A percentile compares a stretch with the other conserved stretches of the same genome.
These are phyloP conservation scores for Cercophora newfieldiana DNA, from an alignment of 495 filamentous ascomycete species.

Conservation along the genomic window DNA sequence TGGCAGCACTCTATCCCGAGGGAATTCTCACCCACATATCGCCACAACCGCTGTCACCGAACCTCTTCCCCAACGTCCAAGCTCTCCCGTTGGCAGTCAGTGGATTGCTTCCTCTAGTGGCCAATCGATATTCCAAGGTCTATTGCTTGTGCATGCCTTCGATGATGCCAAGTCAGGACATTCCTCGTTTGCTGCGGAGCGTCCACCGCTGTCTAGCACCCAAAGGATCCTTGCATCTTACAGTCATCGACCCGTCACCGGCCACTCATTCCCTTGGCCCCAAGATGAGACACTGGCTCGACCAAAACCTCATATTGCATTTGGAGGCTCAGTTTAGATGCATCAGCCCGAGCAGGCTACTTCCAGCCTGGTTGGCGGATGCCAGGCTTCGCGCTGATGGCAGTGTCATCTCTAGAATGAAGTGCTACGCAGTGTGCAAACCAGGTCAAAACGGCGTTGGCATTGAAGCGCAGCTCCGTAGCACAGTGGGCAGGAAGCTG, in stretches of 20 bases:
- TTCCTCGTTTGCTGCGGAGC: constrained; percentile 39
- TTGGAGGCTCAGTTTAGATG: constrained; percentile 47
- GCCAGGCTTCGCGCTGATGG: constrained; percentile 38
- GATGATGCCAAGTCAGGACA: constrained; percentile 38
- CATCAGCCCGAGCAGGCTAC: constrained; percentile 42
- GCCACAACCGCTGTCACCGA: constrained; percentile 34
- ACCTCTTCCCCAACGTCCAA: constrained; percentile 40
- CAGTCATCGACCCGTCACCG: constrained; percentile 50
- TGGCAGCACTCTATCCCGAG: constrained; percentile 37
- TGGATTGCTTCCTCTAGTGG: constrained; percentile 33
- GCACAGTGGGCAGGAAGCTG: constrained; percentile 40
- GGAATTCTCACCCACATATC: constrained; percentile 38
- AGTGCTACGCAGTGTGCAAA: constrained; percentile 34
- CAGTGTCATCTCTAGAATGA: constrained; percentile 36
- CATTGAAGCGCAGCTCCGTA: constrained; percentile 37
- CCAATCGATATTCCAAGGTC: constrained; percentile 36
- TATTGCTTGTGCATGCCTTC: constrained; percentile 40
- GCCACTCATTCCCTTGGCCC: constrained; percentile 45
- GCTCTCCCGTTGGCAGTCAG: constrained; percentile 36
- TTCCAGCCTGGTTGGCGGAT: constrained; percentile 46
- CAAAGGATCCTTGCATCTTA: constrained; percentile 43
- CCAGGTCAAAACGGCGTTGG: constrained; percentile 12
- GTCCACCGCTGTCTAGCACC: constrained; percentile 40
- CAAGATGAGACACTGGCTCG: constrained; percentile 47
- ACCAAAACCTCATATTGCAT: constrained; percentile 47